Evolutionary conservation across 495 filamentous ascomycete species (phyloP).

Genomic region (Annulohypoxylon maeteangense): DNA sequence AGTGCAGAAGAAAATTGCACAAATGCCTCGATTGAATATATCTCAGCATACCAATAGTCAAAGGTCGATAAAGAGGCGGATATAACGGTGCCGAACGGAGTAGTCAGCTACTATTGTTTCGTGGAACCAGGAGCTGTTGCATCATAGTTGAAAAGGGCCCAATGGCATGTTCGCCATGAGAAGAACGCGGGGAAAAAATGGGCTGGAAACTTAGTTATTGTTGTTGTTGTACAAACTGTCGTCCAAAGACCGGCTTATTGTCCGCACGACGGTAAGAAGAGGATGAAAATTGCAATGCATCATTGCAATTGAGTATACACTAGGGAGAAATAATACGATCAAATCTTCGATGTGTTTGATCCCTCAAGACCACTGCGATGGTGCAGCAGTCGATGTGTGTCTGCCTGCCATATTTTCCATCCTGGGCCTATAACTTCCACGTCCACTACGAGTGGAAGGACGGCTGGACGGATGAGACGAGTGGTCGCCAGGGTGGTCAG

Average conservation of each 20-base stretch:
- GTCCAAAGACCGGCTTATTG: conserved; percentile 9
- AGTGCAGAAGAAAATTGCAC: conserved; percentile 14
- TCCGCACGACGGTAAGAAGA: conserved; percentile 20
- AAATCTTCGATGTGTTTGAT: conserved; percentile 11
- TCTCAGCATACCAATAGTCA: neutral
- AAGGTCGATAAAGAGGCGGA: conserved; percentile 5
- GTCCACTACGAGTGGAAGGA: conserved; percentile 38
- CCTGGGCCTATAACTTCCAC: conserved; percentile 40
- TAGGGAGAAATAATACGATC: neutral
- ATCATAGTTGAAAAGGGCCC: conserved; percentile 20
- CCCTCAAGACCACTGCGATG: conserved; percentile 34
- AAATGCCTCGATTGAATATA: conserved; percentile 3
- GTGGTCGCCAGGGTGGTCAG: conserved; percentile 38
- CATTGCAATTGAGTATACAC: conserved; percentile 21
- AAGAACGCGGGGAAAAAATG: conserved; percentile 26
- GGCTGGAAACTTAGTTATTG: conserved; percentile 6
- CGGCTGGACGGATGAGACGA: conserved; percentile 36
- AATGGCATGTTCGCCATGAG: conserved; percentile 16
- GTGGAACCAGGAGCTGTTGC: conserved; percentile 14
- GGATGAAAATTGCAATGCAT: conserved; percentile 24
- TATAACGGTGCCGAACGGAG: conserved; percentile 13
- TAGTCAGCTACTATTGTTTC: conserved; percentile 4
- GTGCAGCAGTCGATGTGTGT: conserved; percentile 25
- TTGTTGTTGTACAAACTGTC: conserved; percentile 39
- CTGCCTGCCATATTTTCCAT: conserved; percentile 37